A percentile compares a stretch with the other conserved stretches of the same genome.
Conservation (phyloP, 2,329 filamentous ascomycete species). For the Neofusicoccum sp. region DNA sequence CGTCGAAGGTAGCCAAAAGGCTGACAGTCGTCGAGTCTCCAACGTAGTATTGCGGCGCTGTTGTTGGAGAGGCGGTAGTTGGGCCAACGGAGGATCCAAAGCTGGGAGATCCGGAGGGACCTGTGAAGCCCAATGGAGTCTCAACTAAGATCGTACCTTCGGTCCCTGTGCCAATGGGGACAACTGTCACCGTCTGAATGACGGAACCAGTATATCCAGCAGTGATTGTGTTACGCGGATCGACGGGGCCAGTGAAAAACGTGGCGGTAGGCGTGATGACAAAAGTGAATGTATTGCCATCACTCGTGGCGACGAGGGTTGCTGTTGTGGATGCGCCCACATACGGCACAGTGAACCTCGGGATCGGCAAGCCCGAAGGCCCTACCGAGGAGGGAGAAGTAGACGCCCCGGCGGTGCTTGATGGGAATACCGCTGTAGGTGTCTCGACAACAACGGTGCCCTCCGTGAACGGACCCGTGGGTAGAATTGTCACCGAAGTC, state of each 20-base stretch:
- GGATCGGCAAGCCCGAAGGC: not conserved
- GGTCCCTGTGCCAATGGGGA: not conserved
- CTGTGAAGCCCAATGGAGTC: not conserved
- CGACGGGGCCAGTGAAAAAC: not conserved
- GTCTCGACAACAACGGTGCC: not conserved
- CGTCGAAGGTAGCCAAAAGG: not conserved
- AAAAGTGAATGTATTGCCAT: not conserved
- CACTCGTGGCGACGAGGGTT: not conserved
- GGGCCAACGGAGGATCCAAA: not conserved
- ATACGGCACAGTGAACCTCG: not conserved
- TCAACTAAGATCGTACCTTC: not conserved
- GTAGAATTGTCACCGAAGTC: not conserved
- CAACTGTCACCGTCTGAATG: not conserved
- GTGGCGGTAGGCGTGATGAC: not conserved
- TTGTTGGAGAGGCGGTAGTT: not conserved
- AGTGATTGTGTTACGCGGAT: not conserved
- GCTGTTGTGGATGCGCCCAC: not conserved
- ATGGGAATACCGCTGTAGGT: not conserved
- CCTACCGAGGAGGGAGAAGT: not conserved
- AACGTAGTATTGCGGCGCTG: not conserved
- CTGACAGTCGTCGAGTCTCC: not conserved
- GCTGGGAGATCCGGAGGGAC: no score
- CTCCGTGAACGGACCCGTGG: not conserved
- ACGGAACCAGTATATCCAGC: not conserved
- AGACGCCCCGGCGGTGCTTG: not conserved